These are phyloP conservation scores for Volvox reticuliferus DNA, from an alignment of 139 green algal species.

Conservation along the genomic window DNA sequence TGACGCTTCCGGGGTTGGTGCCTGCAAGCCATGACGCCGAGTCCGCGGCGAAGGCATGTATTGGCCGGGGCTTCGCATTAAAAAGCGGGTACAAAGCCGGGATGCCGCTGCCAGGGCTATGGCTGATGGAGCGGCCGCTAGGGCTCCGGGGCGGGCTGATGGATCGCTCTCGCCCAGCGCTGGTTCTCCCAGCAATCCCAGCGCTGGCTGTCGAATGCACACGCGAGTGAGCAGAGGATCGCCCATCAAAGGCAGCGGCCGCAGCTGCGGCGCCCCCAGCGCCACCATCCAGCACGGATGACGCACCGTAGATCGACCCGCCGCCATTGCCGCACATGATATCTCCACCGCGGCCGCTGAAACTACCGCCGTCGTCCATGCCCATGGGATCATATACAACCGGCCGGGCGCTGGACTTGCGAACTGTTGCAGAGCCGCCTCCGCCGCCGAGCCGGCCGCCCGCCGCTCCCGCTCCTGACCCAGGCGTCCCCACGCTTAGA, in stretches of 20 bases:
- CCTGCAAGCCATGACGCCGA: neutral
- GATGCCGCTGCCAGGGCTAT: conserved; percentile 31
- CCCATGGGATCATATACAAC: neutral
- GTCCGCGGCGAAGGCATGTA: neutral
- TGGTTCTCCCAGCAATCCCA: neutral
- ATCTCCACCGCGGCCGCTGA: neutral
- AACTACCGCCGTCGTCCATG: neutral
- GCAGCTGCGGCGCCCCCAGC: neutral
- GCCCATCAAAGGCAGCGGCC: neutral
- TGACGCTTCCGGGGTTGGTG: neutral
- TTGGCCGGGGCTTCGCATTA: neutral
- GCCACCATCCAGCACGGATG: neutral
- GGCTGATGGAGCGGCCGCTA: conserved; percentile 19
- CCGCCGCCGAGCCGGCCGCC: neutral
- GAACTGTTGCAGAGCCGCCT: neutral
- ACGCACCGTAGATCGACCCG: neutral
- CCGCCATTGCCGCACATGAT: neutral
- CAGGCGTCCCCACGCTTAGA: neutral
- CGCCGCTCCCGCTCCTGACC: neutral
- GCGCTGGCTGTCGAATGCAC: neutral
- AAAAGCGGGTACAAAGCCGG: conserved; percentile 22
- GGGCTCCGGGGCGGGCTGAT: conserved; percentile 30
- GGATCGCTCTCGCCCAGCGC: neutral
- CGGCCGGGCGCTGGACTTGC: neutral
- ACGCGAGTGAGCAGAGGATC: conserved; percentile 4